Percentiles rank a stretch among this genome's conserved stretches.
Evolutionary conservation across 208 protist species (phyloP).

Genomic region (Trypanosoma conorhini): DNA sequence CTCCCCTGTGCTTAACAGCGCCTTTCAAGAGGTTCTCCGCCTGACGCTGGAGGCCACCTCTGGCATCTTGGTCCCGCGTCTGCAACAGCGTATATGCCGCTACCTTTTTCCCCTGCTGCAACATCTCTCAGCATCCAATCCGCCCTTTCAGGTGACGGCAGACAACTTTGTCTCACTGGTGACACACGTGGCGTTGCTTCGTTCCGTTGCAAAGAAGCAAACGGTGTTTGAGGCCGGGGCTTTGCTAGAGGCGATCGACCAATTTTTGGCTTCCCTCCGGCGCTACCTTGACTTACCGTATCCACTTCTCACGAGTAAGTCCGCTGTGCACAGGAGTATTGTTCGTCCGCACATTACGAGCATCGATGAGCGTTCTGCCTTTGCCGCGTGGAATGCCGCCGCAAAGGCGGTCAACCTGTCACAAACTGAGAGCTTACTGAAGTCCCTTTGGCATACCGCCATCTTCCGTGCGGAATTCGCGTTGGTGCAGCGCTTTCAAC

Average conservation of each 20-base stretch:
- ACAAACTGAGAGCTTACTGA: conserved; percentile 30
- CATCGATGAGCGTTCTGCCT: conserved; percentile 61
- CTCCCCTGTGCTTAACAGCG: conserved; percentile 35
- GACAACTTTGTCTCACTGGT: conserved; percentile 77
- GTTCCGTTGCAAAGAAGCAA: conserved; percentile 25
- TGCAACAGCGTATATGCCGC: conserved; percentile 28
- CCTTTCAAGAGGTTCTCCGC: conserved; percentile 27
- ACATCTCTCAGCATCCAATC: conserved; percentile 20
- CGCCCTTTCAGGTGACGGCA: conserved; percentile 40
- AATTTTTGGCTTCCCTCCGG: conserved; percentile 60
- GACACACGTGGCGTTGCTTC: conserved; percentile 43
- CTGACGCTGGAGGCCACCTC: conserved; percentile 6
- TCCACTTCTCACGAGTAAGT: conserved; percentile 42
- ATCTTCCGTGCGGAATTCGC: conserved; percentile 78
- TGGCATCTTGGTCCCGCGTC: conserved; percentile 12
- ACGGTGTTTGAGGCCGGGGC: conserved; percentile 4
- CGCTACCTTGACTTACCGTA: conserved; percentile 78
- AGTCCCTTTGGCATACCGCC: conserved; percentile 56
- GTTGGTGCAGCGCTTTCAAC: conserved; percentile 58
- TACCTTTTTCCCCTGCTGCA: conserved; percentile 29
- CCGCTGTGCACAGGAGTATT: conserved; percentile 41
- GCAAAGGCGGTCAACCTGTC: conserved; percentile 5
- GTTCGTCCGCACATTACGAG: conserved; percentile 70
- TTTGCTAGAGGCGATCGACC: conserved; percentile 24
- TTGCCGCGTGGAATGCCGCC: conserved; percentile 18